Evolutionary conservation across 148 eudicot genomes (phyloP).

Genomic region (Suaeda aralocaspica): DNA sequence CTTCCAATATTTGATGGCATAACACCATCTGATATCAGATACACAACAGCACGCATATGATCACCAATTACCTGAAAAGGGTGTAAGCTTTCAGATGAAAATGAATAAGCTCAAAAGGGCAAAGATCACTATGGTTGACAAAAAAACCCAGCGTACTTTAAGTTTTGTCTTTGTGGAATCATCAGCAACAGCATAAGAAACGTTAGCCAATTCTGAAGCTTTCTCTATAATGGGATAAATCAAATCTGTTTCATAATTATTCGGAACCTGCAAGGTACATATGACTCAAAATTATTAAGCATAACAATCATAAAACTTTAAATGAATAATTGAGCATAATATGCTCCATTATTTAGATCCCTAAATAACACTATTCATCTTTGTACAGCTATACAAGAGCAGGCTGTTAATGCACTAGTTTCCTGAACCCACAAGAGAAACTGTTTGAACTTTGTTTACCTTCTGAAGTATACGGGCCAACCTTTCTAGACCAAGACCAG

Average conservation of each 20-base stretch:
- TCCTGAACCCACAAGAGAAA: neutral
- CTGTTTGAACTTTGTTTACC: conserved; percentile 35
- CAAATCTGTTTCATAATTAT: conserved; percentile 93
- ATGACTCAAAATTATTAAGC: conserved; percentile 11
- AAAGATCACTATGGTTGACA: neutral
- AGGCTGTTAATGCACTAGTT: conserved; percentile 8
- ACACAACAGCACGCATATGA: conserved; percentile 91
- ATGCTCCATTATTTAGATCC: neutral
- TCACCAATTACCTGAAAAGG: conserved; percentile 78
- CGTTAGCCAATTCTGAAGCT: conserved; percentile 76
- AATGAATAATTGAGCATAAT: neutral
- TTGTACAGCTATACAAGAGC: neutral
- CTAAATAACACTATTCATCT: neutral
- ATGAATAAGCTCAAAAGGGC: neutral
- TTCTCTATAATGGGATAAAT: conserved; percentile 87
- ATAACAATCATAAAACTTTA: neutral
- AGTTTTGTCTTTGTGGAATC: conserved; percentile 71
- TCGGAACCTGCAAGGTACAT: conserved; percentile 67
- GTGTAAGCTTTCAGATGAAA: neutral
- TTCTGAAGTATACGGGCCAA: conserved; percentile 95
- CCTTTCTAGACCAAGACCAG: conserved; percentile 94
- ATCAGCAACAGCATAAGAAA: conserved; percentile 62
- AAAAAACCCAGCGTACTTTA: conserved; percentile 48
- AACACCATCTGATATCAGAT: conserved; percentile 95
- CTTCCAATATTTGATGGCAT: conserved; percentile 91